Evolutionary conservation across 306 rosid species (phyloP), one percentile per base, ranked within the genome.

Genomic region (Cucurbita moschata): DNA sequence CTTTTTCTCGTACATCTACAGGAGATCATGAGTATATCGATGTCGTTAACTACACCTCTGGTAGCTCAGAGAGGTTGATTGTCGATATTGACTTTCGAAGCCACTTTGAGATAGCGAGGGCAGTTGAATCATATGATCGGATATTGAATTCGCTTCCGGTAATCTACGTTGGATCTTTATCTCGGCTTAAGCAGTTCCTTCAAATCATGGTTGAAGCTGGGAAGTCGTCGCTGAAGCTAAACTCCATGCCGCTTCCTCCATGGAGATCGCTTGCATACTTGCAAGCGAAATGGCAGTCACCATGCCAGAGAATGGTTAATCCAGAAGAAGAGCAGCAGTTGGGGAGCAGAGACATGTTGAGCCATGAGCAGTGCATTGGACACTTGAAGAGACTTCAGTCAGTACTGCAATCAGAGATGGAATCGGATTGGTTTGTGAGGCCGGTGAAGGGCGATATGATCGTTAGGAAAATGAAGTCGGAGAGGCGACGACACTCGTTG

Each of bases 41-140:
- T 77, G 91, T 94, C 79, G 74, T 91, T 9, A 77, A 81, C 78
- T 75, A 78, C 71, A 59, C 58, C 61, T 76, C 74, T 37, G 96
- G 91, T 69, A 79, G 47, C 79, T 79, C 87, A 9, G 97, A 94
- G 80, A 90, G 96, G 38, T 70, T 94, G 83, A 84, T 94, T 64
- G 65, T 95, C 30, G 99, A 95, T 64, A 83, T 95, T 1, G 99
- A 95, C 80, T 95, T 91, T 73, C 82, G 85, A 57, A 95, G 99
- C 86, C 99, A 95, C 84, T 95, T 95, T 82, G 99, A 95, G 77
- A 95, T 95, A 78, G 97, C 99, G 52, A 87, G 96, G 86, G 99
- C 99, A 52, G 97, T 95, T 19, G 92, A 86, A 56, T 88, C 96
- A 4, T 95, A 95, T 11, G 88, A 84, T 68, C 84, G 85, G 77